Evolutionary conservation across 352 stramenopile species (phyloP), one percentile per base, ranked within the genome.

Genomic region (Phytophthora lateralis): DNA sequence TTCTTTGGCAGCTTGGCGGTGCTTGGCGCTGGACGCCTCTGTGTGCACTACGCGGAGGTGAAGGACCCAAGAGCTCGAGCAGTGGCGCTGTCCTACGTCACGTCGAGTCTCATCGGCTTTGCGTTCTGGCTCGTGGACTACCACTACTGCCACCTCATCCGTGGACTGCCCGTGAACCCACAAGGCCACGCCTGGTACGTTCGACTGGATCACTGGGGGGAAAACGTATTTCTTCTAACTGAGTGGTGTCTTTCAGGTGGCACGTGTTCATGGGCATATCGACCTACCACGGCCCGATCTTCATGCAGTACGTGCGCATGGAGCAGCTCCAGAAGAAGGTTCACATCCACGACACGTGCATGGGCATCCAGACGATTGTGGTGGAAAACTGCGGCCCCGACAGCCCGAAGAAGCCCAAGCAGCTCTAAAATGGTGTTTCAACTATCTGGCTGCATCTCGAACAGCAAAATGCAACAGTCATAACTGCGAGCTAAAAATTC

Each of bases 271-370:
- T 90, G 73, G 82, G 83, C 32, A 76, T 95, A 15, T 85, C 81
- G 39, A 82, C 66, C 6, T 95, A 95, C 64, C 73, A 91, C 54
- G 85, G 85, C 1, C 82, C 83, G 0, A 78, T 95, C 21, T 95
- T 95, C 46, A 93, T 93, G 85, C 83, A 95, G 60, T 95, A 90
- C 71, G 82, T 93, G 49, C 83, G 85, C 11, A 84, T 88, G 64
- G 81, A 91, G 55, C 75, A 93, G 66, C 78, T 88, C 10, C 55
- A 93, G 69, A 74, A 80, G 38, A 89, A 89, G 48, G 71, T 73
- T 14, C 57, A 75, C 39, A 85, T 93, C 49, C 59, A 71, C 27
- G 55, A 79, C 35, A 76, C 70, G n/a, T 65, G 63, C 38, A 66
- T 90, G 27, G 81, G 81, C 17, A 88, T 93, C 51, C 66, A 90